These are phyloP conservation scores for Phallus indusiatus DNA, from an alignment of 768 basidiomycete species.

Conservation along the genomic window DNA sequence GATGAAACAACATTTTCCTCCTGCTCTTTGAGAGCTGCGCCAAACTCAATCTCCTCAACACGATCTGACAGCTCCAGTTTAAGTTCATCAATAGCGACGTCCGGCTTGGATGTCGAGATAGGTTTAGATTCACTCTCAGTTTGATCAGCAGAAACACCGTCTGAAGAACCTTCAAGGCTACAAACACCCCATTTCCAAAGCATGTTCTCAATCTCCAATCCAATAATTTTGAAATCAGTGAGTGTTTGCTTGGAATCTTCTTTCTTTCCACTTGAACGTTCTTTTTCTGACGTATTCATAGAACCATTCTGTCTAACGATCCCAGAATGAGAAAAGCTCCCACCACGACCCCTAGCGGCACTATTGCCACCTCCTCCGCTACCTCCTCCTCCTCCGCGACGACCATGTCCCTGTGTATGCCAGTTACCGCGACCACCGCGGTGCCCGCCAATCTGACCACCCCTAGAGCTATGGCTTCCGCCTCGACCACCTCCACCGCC, in stretches of 20 bases:
- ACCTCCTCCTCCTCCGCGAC: constrained; percentile 46
- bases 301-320: background rate
- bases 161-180: constrained; percentile 24
- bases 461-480: constrained; percentile 20
- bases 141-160: constrained; percentile 11
- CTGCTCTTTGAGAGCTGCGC: constrained; percentile 13
- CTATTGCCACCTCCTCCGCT: constrained; percentile 29
- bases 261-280: constrained; percentile 49
- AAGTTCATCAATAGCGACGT: constrained; percentile 21
- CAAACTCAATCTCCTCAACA: constrained; percentile 8
- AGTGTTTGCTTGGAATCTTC: constrained; percentile 86
- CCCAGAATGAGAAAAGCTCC: background rate
- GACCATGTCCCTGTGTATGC: constrained; percentile 51
- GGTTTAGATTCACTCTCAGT: background rate
- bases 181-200: constrained; percentile 77
- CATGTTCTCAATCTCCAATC: constrained; percentile 73
- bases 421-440: constrained; percentile 43
- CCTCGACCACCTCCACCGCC: constrained; percentile 33
- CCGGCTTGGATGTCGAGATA: constrained; percentile 22
- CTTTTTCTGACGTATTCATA: constrained; percentile 1
- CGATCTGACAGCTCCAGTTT: constrained; percentile 21
- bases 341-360: constrained; percentile 4
- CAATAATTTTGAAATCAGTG: constrained; percentile 96
- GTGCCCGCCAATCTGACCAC: constrained; percentile 26
- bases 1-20: background rate